Evolutionary conservation across 257 asterid species (phyloP), one percentile per base, ranked within the genome.

Genomic region (Solanum paucissectum): DNA sequence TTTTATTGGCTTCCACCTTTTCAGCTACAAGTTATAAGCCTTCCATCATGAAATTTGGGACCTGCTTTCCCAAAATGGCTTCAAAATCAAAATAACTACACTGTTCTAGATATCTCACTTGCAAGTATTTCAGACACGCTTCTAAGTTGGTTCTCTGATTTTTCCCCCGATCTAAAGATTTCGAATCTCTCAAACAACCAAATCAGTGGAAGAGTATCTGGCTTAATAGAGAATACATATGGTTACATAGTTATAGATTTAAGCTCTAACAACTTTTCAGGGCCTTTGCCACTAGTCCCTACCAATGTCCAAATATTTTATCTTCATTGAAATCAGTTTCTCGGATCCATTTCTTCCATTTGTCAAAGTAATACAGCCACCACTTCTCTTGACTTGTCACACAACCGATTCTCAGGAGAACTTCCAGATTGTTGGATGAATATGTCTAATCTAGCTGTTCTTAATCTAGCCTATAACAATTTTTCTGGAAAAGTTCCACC

Each of bases 161-260:
- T 89, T 7, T 52, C 89, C n/a, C 21, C 86, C 3, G 8, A 7
- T n/a, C 1, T 89, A 8, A 1, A 3, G 11, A 29, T 32, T 64
- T 82, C 90, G 44, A 91, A 91, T 84, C 79, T 92, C 40, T 91
- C 92, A 16, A 86, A 86, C 85, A 92, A 92, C 86, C 77, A 82
- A 3, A 73, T 92, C 81, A 55, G 87, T 85, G 94, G 93, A 14
- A 38, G 36, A 14, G 44, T 88, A 32, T 89, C 91, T 25, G 77
- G 87, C 40, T 68, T 87, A 1, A 42, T 87, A 33, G 36, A 12
- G 5, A 72, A 27, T 11, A 21, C 6, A 1, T 10, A 23, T 5
- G 10, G 4, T 49, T 38, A 20, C 68, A 29, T 4, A 7, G 12
- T 12, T 1, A 9, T 90, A 14, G 91, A 90, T 85, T 74, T 90